Conservation (phyloP, 2,329 filamentous ascomycete genomes). For the Aspergillus sp. region DNA sequence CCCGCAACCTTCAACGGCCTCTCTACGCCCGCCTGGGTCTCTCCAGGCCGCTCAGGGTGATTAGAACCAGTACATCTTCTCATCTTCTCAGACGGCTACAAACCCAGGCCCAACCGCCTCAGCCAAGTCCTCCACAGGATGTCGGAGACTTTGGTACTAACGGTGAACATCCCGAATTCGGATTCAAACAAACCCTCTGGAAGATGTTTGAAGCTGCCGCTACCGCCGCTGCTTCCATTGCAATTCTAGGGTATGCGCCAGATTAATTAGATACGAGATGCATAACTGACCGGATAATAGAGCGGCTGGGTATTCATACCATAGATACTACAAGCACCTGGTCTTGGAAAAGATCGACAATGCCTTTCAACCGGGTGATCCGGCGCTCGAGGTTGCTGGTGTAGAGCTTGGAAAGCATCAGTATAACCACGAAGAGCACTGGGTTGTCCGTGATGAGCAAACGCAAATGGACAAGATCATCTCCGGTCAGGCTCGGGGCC, state of each 20-base stretch:
- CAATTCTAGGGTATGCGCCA: conserved; percentile 55
- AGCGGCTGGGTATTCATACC: conserved; percentile 67
- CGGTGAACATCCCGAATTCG: conserved; percentile 21
- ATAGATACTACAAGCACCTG: conserved; percentile 78
- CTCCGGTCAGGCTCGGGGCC: conserved; percentile 62
- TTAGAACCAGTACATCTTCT: conserved; percentile 6
- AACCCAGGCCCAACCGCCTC: conserved; percentile 14
- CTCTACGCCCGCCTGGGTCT: conserved; percentile 14
- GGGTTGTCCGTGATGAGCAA: conserved; percentile 82
- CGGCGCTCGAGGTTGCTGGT: conserved; percentile 73
- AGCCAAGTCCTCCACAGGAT: conserved; percentile 19
- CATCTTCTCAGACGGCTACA: conserved; percentile 16
- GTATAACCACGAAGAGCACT: conserved; percentile 52
- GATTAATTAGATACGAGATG: not conserved
- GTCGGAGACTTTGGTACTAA: conserved; percentile 19
- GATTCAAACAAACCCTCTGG: conserved; percentile 34
- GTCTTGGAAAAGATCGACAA: conserved; percentile 89
- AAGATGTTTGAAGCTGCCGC: conserved; percentile 70
- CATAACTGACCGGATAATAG: conserved; percentile 17
- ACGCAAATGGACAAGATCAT: conserved; percentile 74
- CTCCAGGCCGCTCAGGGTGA: conserved; percentile 8
- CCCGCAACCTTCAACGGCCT: conserved; percentile 18
- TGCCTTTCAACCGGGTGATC: conserved; percentile 87
- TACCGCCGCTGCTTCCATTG: conserved; percentile 68
- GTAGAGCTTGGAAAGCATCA: conserved; percentile 32